Evolutionary conservation across 257 asterid genomes (phyloP), one percentile per base, ranked within the genome.

Genomic region (Voacanga thouarsii): DNA sequence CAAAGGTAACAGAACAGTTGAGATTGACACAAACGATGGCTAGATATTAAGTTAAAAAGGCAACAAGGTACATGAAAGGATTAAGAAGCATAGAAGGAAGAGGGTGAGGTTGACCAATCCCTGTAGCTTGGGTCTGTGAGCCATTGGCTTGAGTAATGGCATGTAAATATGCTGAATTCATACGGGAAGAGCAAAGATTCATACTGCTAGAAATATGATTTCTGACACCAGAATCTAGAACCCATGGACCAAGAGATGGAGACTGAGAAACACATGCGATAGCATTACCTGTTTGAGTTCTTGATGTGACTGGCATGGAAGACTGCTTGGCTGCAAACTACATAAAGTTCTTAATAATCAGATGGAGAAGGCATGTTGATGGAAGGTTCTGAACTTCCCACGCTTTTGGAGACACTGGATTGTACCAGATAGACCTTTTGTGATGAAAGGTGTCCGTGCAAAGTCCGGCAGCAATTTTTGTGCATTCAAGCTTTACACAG

Each of bases 151-250:
- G 37, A 33, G 37, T 33, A 33, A 33, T 33, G 37, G 37, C 2
- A 2, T 33, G 37, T 33, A 2, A 50, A 44, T 73, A 10, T 11
- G 15, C 0, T 24, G 43, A 60, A 12, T 16, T 61, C 72, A 6
- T 21, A 44, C 59, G 57, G 14, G 74, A 41, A 57, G 56, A 61
- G 6, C 49, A 61, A 37, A 72, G 44, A 11, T 12, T 24, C 23
- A 12, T 37, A 16, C 47, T 79, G 30, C 59, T 18, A 72, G 3
- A 47, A 60, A 79, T 72, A 47, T 72, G 68, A 37, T 72, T 28
- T 45, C 14, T 57, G 30, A 26, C 37, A 7, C 7, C 7, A 23
- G 2, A 12, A 79, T 63, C 56, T 18, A 63, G 4, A 8, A 72
- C 59, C 69, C 56, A 72, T 1, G 26, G 56, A 57, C 45, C 23